These are phyloP conservation scores for Picochlorum sp. DNA, from an alignment of 139 green algal genomes.

Conservation along the genomic window DNA sequence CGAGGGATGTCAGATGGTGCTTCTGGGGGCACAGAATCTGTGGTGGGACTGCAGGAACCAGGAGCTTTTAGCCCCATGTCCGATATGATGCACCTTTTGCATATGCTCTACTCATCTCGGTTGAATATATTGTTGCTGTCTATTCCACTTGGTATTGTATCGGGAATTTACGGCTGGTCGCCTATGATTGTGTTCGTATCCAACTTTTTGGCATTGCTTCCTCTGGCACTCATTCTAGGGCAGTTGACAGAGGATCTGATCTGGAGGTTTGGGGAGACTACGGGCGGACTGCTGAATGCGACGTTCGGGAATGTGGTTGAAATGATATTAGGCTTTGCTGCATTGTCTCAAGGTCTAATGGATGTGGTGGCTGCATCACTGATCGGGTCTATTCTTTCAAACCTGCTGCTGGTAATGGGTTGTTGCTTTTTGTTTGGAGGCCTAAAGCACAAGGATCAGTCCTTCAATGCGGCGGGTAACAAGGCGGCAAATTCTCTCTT, in stretches of 20 bases:
- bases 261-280: constrained; percentile 48
- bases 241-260: constrained; percentile 83
- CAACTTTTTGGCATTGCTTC: constrained; percentile 73
- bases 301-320: constrained; percentile 93
- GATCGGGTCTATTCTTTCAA: constrained; percentile 78
- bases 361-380: constrained; percentile 68
- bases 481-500: constrained; percentile 63
- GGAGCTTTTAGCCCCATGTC: constrained; percentile 17
- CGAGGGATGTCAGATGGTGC: neutral
- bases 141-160: constrained; percentile 46
- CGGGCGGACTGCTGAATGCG: constrained; percentile 71
- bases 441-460: constrained; percentile 51
- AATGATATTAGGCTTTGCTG: constrained; percentile 80
- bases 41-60: neutral
- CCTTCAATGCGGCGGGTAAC: constrained; percentile 58
- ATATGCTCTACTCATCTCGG: constrained; percentile 36
- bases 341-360: constrained; percentile 59
- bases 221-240: constrained; percentile 74
- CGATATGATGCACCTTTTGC: constrained; percentile 16
- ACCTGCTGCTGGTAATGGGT: constrained; percentile 83
- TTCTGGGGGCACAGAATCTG: neutral
- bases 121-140: constrained; percentile 64
- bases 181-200: constrained; percentile 38
- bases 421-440: constrained; percentile 73
- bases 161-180: constrained; percentile 20